Percentiles rank a stretch among this genome's conserved stretches.
Conservation (phyloP, 116 monocot species). For the Posidonia oceanica region DNA sequence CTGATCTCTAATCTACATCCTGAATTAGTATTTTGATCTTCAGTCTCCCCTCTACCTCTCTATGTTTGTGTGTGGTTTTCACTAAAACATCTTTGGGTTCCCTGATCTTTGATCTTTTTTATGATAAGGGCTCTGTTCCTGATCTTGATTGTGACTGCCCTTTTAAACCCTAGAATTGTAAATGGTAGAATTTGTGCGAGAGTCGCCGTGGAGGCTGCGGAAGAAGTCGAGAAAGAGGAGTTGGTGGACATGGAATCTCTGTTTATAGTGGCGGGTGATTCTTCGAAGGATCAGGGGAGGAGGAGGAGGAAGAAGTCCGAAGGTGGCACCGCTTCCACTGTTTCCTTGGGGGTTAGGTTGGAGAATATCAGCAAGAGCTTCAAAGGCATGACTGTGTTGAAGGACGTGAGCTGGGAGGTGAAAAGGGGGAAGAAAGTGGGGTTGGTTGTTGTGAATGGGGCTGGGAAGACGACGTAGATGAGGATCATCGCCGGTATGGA, state of each 20-base stretch:
- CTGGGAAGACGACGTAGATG: constrained; percentile 88
- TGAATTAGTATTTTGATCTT: no score
- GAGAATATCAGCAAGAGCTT: constrained; percentile 49
- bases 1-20: no score
- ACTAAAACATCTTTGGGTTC: no score
- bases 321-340: constrained; percentile 47
- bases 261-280: constrained; percentile 16
- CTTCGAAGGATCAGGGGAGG: neutral
- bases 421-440: constrained; percentile 91
- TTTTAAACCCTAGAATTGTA: neutral
- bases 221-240: no score
- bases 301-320: constrained; percentile 25
- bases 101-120: no score
- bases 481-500: constrained; percentile 80
- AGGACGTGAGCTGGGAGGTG: constrained; percentile 76
- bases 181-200: constrained; percentile 3
- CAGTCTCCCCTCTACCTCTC: no score
- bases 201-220: constrained; percentile 9
- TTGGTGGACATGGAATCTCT: constrained; percentile 4
- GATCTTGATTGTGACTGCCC: neutral
- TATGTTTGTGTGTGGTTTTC: no score
- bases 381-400: no score
- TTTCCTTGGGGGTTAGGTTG: constrained; percentile 64
- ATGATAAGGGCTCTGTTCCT: no score
- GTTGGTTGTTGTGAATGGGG: constrained; percentile 85